Evolutionary conservation across 129 eudicot species (phyloP).

Genomic region (Flaveria robusta): DNA sequence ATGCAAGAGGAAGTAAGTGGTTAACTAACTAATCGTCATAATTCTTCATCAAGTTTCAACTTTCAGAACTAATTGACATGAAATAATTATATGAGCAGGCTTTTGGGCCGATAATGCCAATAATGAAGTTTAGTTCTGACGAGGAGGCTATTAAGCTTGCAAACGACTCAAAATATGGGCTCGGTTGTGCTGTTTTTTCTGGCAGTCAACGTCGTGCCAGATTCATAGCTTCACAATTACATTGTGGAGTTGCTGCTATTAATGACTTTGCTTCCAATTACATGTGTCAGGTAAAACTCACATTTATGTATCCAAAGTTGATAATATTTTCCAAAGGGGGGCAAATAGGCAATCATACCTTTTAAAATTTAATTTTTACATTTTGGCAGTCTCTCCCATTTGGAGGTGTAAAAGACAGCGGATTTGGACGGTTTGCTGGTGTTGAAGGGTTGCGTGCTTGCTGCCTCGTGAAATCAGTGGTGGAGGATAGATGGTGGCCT

Average conservation of each 20-base stretch:
- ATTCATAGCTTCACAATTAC: slow-evolving; percentile 70
- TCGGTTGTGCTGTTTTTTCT: slow-evolving; percentile 97
- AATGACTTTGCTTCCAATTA: slow-evolving; percentile 91
- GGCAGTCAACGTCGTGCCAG: slow-evolving; percentile 89
- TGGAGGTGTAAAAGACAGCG: slow-evolving; percentile 98
- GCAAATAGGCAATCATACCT: not conserved
- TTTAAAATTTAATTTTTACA: not conserved
- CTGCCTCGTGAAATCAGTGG: slow-evolving; percentile 89
- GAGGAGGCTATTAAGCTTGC: slow-evolving; percentile 90
- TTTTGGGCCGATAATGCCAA: slow-evolving; percentile 97
- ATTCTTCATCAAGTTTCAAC: not conserved
- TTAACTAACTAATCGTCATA: not conserved
- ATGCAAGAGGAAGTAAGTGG: slow-evolving; percentile 94
- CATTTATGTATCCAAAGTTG: not conserved
- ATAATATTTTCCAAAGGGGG: not conserved
- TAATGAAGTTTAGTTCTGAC: slow-evolving; percentile 85
- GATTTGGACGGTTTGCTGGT: slow-evolving; percentile 99
- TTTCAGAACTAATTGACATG: not conserved
- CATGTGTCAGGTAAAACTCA: slow-evolving; percentile 85
- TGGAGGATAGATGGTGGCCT: slow-evolving; percentile 97
- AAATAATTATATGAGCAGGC: slow-evolving; percentile 48
- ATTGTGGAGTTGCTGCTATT: slow-evolving; percentile 89
- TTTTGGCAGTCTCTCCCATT: slow-evolving; percentile 84
- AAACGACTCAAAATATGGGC: slow-evolving; percentile 95
- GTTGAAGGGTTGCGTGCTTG: slow-evolving; percentile 93